Evolutionary conservation across 228 moss, liverwort and hornwort species (phyloP).

Genomic region (Sphagnum fallax): DNA sequence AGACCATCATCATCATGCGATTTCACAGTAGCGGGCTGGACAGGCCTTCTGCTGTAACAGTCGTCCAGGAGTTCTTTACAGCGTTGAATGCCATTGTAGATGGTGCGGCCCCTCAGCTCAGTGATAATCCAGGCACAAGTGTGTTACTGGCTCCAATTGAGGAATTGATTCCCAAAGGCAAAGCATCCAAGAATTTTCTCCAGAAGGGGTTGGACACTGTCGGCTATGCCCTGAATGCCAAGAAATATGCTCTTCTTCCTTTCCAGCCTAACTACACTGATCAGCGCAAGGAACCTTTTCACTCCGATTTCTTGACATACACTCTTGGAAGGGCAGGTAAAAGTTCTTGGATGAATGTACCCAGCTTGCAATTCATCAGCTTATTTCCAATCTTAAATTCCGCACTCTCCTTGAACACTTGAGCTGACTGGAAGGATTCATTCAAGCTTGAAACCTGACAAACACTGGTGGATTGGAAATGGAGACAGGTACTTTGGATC

Average conservation of each 20-base stretch:
- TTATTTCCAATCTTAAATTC: too few relatives aligned
- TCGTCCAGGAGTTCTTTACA: slow-evolving; percentile 42
- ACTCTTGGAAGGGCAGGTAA: slow-evolving; percentile 71
- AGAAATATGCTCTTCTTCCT: slow-evolving; percentile 61
- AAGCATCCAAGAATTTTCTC: slow-evolving; percentile 52
- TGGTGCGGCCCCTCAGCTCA: slow-evolving; percentile 35
- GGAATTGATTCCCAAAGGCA: slow-evolving; percentile 69
- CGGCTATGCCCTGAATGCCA: slow-evolving; percentile 59
- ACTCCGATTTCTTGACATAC: slow-evolving; percentile 52
- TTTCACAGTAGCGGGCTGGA: slow-evolving; percentile 73
- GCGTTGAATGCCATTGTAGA: slow-evolving; percentile 62
- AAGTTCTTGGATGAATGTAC: background rate
- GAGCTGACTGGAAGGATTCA: too few relatives aligned
- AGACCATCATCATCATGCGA: slow-evolving; percentile 54
- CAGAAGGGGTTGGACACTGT: slow-evolving; percentile 86
- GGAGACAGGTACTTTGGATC: slow-evolving; percentile 38
- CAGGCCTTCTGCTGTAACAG: slow-evolving; percentile 33
- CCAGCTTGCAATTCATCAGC: too few relatives aligned
- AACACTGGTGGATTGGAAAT: background rate
- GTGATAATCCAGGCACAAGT: slow-evolving; percentile 40
- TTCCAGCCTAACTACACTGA: slow-evolving; percentile 57
- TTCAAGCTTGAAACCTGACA: too few relatives aligned
- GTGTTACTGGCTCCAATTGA: slow-evolving; percentile 53
- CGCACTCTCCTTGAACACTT: too few relatives aligned
- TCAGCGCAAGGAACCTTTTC: slow-evolving; percentile 41